phyloP scores from a whole-genome alignment of 371 early-diverging fungal genomes.

The Fennellomyces sp. region DNA sequence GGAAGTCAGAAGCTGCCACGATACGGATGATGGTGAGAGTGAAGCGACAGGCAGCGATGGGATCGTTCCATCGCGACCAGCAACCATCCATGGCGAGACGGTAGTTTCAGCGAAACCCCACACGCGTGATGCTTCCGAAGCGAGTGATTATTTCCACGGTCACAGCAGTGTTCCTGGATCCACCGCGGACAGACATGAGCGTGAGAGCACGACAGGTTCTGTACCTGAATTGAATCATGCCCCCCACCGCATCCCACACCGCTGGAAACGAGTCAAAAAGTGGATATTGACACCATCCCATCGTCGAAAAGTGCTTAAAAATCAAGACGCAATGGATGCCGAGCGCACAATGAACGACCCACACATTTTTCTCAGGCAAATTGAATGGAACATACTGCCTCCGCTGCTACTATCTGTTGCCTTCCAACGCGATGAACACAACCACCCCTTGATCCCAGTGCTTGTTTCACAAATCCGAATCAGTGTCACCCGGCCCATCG shows the following conservation, averaged over 20 bases:
- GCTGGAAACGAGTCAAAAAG: background rate
- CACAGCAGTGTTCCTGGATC: too few relatives aligned
- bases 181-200: too few relatives aligned
- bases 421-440: conserved; percentile 29
- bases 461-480: conserved; percentile 25
- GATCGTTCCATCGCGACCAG: background rate
- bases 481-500: conserved; percentile 11
- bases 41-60: background rate
- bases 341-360: background rate
- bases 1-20: background rate
- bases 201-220: background rate
- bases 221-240: background rate
- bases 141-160: too few relatives aligned
- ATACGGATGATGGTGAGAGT: background rate
- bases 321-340: background rate
- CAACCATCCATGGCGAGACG: background rate
- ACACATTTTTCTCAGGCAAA: background rate
- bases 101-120: background rate
- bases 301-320: background rate
- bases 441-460: conserved; percentile 27
- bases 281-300: background rate
- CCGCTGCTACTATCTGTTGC: conserved; percentile 22
- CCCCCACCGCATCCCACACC: background rate
- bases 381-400: conserved; percentile 26
- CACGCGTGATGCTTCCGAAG: too few relatives aligned